A percentile compares a stretch with the other conserved stretches of the same genome.
Evolutionary conservation across 495 filamentous ascomycete genomes (phyloP).

Genomic region (Aspergillus saccharolyticus): DNA sequence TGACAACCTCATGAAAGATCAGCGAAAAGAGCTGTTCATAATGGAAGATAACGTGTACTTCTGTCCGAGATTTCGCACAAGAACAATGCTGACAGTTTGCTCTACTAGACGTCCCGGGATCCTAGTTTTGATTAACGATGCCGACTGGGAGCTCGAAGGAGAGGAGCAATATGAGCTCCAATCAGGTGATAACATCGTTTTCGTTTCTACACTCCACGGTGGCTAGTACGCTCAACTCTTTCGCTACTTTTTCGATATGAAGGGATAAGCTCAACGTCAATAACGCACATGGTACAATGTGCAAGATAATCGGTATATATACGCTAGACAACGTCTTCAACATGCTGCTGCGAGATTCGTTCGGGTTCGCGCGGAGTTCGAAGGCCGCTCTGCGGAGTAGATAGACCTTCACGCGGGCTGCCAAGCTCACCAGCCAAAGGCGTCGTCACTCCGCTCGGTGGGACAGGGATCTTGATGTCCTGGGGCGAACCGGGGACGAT

Average conservation of each 20-base stretch:
- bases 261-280: not conserved
- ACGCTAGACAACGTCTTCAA: conserved; percentile 46
- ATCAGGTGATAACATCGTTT: conserved; percentile 79
- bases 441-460: conserved; percentile 51
- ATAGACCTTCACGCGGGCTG: conserved; percentile 38
- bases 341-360: conserved; percentile 44
- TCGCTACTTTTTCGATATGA: conserved; percentile 6
- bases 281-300: not conserved
- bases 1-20: conserved; percentile 76
- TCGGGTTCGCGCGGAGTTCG: conserved; percentile 44
- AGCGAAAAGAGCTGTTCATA: conserved; percentile 84
- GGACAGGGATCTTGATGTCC: conserved; percentile 77
- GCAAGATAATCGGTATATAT: conserved; percentile 2
- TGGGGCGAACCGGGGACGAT: conserved; percentile 72
- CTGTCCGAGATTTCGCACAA: not conserved
- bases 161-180: conserved; percentile 85
- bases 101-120: conserved; percentile 81
- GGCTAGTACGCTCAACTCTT: conserved; percentile 48
- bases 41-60: conserved; percentile 82
- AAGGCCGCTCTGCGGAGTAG: conserved; percentile 41
- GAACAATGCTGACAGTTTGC: conserved; percentile 6
- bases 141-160: conserved; percentile 97
- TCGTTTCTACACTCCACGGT: conserved; percentile 96
- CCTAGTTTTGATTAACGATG: conserved; percentile 93
- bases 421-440: conserved; percentile 44